Conservation (phyloP, 78 protist genomes). For the Dictyostelium intermedium region DNA sequence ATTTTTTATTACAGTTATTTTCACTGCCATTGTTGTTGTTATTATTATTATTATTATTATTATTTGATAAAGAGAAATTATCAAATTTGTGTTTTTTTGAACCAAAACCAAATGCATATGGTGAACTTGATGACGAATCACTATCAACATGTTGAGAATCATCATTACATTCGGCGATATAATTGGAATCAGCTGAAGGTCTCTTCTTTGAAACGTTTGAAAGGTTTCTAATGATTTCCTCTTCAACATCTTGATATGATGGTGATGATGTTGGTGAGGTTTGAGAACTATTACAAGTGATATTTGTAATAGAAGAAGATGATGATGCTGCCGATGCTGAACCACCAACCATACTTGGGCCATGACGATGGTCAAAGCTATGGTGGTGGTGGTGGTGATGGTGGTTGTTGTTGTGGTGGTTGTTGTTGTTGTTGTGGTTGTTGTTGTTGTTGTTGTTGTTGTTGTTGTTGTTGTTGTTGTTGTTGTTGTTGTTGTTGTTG, state of each 20-base stretch:
- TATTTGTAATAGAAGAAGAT: background rate
- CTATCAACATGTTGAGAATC: background rate
- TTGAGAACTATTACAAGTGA: constrained; percentile 9
- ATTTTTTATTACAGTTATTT: background rate
- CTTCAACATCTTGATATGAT: constrained; percentile 25
- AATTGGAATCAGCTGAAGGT: background rate
- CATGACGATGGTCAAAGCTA: background rate
- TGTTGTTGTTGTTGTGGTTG: background rate
- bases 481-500: background rate
- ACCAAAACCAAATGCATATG: constrained; percentile 4
- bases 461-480: background rate
- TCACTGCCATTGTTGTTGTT: background rate
- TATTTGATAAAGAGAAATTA: background rate
- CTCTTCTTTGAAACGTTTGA: constrained; percentile 9
- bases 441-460: background rate
- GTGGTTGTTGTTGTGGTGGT: background rate
- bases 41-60: background rate
- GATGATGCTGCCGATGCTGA: background rate
- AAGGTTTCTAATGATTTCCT: constrained; percentile 8
- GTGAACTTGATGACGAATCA: constrained; percentile 3
- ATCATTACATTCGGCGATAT: background rate
- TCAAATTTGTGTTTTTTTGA: constrained; percentile 1
- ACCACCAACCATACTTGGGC: background rate
- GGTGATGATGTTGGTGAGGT: constrained; percentile 39
- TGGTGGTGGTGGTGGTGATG: background rate